Evolutionary conservation across 441 rosid species (phyloP), one percentile per base, ranked within the genome.

Genomic region (Omphalea diandra): DNA sequence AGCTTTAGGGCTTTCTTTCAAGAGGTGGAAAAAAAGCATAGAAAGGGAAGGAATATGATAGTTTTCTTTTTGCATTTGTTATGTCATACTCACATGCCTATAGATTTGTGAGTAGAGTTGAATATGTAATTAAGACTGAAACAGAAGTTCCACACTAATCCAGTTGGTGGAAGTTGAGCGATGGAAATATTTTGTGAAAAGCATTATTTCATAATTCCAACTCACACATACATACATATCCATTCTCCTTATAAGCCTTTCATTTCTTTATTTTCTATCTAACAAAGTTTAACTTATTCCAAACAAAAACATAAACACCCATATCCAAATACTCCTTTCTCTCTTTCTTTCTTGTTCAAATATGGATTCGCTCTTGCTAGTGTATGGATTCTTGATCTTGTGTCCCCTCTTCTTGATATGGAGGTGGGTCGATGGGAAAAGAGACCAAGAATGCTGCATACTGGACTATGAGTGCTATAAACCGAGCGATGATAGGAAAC

Each of bases 381-480:
- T 86, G 11, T 67, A 50, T 71, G 75, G 77, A 33, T 41, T 90
- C 73, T 47, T 85, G 26, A 52, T 83, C 62, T 57, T 76, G 65
- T 83, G 73, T 65, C 69, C 73, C 49, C 54, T 80, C 59, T 70
- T 72, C 78, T 44, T 61, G 62, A 15, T 85, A 0, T 77, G 77
- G 81, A 84, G 73, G 70, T 68, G 73, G 76, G 4, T 83, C 14
- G 78, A 76, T 68, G 73, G 69, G 36, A 84, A 72, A 73, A 72
- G 85, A 65, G 82, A 85, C 79, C 75, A 72, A 40, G 87, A 85
- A 61, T 94, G 98, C 72, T 90, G 79, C 84, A 73, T 91, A 66
- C 79, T 94, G n/a, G 97, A 91, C 71, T 94, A 91, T 71, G 88
- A 94, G 49, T 85, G 91, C 56, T 74, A 73, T 83, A 94, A 91